phyloP scores from a whole-genome alignment of 768 basidiomycete genomes.

The Sarcodon sp. region DNA sequence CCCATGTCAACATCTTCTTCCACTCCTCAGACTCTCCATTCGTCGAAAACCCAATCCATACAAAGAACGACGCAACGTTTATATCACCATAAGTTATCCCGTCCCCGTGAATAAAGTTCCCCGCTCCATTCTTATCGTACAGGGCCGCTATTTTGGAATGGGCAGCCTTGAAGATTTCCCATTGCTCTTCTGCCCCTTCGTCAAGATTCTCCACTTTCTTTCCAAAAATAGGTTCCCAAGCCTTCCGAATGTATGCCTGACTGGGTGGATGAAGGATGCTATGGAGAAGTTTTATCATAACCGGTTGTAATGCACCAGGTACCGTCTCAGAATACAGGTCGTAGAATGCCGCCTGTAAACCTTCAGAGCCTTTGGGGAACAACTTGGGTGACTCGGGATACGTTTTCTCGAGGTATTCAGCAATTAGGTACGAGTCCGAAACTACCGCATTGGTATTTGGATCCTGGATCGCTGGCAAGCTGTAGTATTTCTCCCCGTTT shows the following conservation, averaged over 20 bases:
- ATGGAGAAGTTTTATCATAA: neutral
- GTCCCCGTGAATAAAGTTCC: slow-evolving; percentile 20
- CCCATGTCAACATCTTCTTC: slow-evolving; percentile 20
- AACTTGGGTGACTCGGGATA: slow-evolving; percentile 19
- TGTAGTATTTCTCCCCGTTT: slow-evolving; percentile 11
- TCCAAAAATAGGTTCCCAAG: slow-evolving; percentile 19
- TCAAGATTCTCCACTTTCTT: slow-evolving; percentile 22
- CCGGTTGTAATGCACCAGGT: neutral
- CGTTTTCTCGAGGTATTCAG: slow-evolving; percentile 14
- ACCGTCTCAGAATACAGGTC: slow-evolving; percentile 6
- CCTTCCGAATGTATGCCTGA: slow-evolving; percentile 19
- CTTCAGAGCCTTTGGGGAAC: slow-evolving; percentile 18
- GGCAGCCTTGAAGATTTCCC: slow-evolving; percentile 16
- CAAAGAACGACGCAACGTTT: slow-evolving; percentile 18
- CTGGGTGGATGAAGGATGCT: slow-evolving; percentile 8
- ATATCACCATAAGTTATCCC: slow-evolving; percentile 22
- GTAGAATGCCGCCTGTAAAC: slow-evolving; percentile 14
- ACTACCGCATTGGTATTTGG: slow-evolving; percentile 9
- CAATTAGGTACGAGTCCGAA: slow-evolving; percentile 16
- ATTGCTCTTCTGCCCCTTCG: slow-evolving; percentile 17
- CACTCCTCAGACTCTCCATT: slow-evolving; percentile 16
- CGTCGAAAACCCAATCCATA: slow-evolving; percentile 7
- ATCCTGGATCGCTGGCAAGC: slow-evolving; percentile 17
- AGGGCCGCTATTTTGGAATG: slow-evolving; percentile 18
- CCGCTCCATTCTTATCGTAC: slow-evolving; percentile 15